Conservation (phyloP, 345 rosid genomes). For the Cardamine occulta region DNA sequence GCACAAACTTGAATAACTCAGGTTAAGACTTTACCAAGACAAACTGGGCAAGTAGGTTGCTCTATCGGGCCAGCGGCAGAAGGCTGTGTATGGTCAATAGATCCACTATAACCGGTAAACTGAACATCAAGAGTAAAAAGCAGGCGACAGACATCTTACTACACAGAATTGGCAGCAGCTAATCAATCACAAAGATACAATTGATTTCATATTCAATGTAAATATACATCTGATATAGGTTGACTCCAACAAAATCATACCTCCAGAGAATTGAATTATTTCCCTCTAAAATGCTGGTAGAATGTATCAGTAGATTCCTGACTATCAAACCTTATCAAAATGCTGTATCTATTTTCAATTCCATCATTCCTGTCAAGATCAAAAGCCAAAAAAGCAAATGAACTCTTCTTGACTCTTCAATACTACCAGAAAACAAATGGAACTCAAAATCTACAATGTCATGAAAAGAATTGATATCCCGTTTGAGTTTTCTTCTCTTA, state of each 20-base stretch:
- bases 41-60: slow-evolving; percentile 94
- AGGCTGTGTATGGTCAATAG: slow-evolving; percentile 68
- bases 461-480: neutral
- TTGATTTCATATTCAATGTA: neutral
- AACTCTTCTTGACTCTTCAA: neutral
- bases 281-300: slow-evolving; percentile 76
- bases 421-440: slow-evolving; percentile 8
- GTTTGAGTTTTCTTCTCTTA: slow-evolving; percentile 30
- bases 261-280: slow-evolving; percentile 83
- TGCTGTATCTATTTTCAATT: slow-evolving; percentile 71
- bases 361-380: slow-evolving; percentile 69
- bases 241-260: slow-evolving; percentile 45
- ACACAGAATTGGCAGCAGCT: slow-evolving; percentile 10
- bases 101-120: slow-evolving; percentile 87
- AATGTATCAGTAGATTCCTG: slow-evolving; percentile 82
- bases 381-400: slow-evolving; percentile 24
- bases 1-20: neutral
- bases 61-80: slow-evolving; percentile 66
- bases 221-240: neutral
- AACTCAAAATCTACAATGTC: neutral
- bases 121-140: slow-evolving; percentile 86
- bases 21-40: slow-evolving; percentile 67
- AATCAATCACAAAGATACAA: slow-evolving; percentile 17
- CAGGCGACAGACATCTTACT: slow-evolving; percentile 78
- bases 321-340: slow-evolving; percentile 76